Conservation (phyloP, 1,139 yeast genomes). For the Blastobotrys aristatus region DNA sequence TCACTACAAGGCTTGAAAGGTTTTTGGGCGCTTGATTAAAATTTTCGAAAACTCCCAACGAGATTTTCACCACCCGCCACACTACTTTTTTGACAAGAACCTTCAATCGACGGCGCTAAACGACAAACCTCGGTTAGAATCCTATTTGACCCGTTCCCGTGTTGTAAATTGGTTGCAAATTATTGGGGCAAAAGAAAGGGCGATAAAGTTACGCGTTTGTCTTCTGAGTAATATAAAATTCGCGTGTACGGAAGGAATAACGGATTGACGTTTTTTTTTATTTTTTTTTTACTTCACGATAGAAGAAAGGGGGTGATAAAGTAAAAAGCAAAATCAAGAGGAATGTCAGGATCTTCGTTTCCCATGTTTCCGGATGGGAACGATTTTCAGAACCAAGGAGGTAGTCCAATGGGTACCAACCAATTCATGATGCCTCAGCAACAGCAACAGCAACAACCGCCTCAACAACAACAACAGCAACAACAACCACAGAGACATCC, state of each 20-base stretch:
- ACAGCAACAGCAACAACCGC: constrained; percentile 5
- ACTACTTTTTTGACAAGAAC: neutral
- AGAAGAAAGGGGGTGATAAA: too few relatives aligned
- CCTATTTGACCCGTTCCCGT: too few relatives aligned
- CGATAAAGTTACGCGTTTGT: too few relatives aligned
- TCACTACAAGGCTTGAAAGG: too few relatives aligned
- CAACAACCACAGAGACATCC: constrained; percentile 3
- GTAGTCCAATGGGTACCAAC: constrained; percentile 2
- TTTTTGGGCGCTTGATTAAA: too few relatives aligned
- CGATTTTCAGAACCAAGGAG: constrained; percentile 1
- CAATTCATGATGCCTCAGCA: constrained; percentile 9
- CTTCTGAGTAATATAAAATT: too few relatives aligned
- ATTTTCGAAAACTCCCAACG: neutral
- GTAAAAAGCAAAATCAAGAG: too few relatives aligned
- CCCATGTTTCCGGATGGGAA: constrained; percentile 13
- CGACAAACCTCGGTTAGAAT: too few relatives aligned
- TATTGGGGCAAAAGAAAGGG: too few relatives aligned
- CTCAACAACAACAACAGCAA: constrained; percentile 3
- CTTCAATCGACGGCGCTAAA: neutral
- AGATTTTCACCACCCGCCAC: neutral
- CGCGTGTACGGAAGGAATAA: neutral
- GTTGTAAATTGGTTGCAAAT: too few relatives aligned
- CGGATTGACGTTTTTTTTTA: neutral
- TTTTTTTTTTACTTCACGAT: too few relatives aligned
- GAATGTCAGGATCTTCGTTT: constrained; percentile 8